Evolutionary conservation across 345 rosid genomes (phyloP), one percentile per base, ranked within the genome.

Genomic region (Lepidium sativum): DNA sequence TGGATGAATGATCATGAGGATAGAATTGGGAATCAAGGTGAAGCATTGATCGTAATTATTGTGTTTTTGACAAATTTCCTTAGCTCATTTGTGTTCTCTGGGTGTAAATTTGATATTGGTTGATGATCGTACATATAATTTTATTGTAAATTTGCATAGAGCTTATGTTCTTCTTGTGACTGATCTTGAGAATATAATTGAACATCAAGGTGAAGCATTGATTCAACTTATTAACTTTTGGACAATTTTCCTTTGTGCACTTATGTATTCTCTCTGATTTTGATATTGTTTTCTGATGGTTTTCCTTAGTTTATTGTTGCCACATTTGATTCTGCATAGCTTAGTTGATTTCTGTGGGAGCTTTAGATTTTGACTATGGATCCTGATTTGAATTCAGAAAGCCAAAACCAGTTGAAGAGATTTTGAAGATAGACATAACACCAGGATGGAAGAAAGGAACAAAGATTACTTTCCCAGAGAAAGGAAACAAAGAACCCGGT

Each of bases 381-480:
- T 7, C 9, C 45, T 62, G 16, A 6, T 6, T 39, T 33, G 44
- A 21, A 67, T 74, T 70, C 74, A 85, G 91, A 9, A 79, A 73
- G 72, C 80, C 80, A 42, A 82, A 73, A 44, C 79, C 82, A 7
- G 80, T 83, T 9, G 87, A 92, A 9, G 98, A 92, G 77, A 78
- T 76, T 32, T 52, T 88, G 54, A 88, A 82, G 75, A 83, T 85
- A 42, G 89, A 83, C 14, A 81, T 87, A 49, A 71, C 79, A 56
- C 92, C 90, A 10, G 95, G 97, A 17, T 89, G 97, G 97, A 89
- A 85, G 75, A 89, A 83, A 63, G 90, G 95, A 31, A 87, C 97
- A 1, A 85, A 87, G 75, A 83, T 89, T 67, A 85, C 90, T n/a
- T 85, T 89, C 56, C 89, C 85, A 0, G 97, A 77, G 80, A 84